Evolutionary conservation across 257 asterid genomes (phyloP), one percentile per base, ranked within the genome.

Genomic region (Parsonsia alboflavescens): DNA sequence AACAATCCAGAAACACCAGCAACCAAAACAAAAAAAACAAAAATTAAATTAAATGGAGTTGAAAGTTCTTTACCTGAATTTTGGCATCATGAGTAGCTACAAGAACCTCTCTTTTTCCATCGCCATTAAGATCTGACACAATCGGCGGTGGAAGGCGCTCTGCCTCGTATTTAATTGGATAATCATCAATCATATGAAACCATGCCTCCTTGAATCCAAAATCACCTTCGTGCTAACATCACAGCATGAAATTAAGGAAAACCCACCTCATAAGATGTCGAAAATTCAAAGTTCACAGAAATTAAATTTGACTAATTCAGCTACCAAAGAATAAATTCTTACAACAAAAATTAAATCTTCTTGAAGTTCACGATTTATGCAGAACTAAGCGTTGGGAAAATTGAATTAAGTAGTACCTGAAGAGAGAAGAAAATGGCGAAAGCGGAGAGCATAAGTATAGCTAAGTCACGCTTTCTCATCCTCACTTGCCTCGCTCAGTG

Each of bases 381-480:
- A 13, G 62, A 10, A 41, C 13, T 73, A 28, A 52, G 26, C 7
- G n/a, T 19, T 10, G 26, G 26, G 26, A 53, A 56, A 11, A 42
- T 28, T n/a, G 42, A 54, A 33, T n/a, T 22, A 16, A 59, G 61
- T 48, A 16, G 66, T 79, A 90, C 99, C 97, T 95, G 99, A 73
- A 95, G 97, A 75, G 98, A 90, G 81, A 95, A 92, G 91, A 92
- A 95, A 83, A 92, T 90, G 79, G 99, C 98, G 85, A 95, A 95
- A 77, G 99, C 98, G 63, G 98, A 87, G 50, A 95, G 98, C 94
- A 92, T 86, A 69, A 95, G 82, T 79, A 95, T 92, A 61, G 98
- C 96, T 71, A 95, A 88, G 77, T 95, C 96, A 71, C 98, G 94
- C 86, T 95, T 95, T 90, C 98, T 90, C 99, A 94, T 94, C 72